These are phyloP conservation scores for Pseudogymnoascus pannorum DNA, from an alignment of 2,329 filamentous ascomycete species.

Conservation along the genomic window DNA sequence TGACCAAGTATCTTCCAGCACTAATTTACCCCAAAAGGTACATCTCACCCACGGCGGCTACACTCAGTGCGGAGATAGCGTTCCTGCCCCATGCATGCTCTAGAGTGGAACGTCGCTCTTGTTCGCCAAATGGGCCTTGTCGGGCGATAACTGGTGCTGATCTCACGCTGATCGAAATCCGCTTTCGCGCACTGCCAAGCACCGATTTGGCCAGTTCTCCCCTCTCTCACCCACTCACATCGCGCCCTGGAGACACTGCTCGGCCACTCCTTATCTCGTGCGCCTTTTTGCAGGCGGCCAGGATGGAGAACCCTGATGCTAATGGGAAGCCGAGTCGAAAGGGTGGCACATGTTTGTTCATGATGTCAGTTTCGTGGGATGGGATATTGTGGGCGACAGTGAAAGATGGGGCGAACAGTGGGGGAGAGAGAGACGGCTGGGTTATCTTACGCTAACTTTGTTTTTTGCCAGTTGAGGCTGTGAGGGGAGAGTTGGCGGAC, in stretches of 20 bases:
- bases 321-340: background rate
- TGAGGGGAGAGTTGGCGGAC: background rate
- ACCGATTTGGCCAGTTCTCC: background rate
- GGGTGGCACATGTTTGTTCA: background rate
- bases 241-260: background rate
- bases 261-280: background rate
- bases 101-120: background rate
- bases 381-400: background rate
- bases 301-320: slow-evolving; percentile 4
- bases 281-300: background rate
- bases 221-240: background rate
- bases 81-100: background rate
- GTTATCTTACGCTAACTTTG: background rate
- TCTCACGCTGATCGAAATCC: background rate
- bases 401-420: background rate
- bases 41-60: background rate
- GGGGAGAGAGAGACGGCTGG: background rate
- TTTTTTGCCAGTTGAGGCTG: background rate
- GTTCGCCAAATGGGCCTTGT: background rate
- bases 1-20: background rate
- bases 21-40: background rate
- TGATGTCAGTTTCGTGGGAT: background rate
- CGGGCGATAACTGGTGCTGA: background rate
- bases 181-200: background rate
- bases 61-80: background rate